These are phyloP conservation scores for Eragrostis tef DNA, from an alignment of 202 grass and related monocot species.

Conservation along the genomic window DNA sequence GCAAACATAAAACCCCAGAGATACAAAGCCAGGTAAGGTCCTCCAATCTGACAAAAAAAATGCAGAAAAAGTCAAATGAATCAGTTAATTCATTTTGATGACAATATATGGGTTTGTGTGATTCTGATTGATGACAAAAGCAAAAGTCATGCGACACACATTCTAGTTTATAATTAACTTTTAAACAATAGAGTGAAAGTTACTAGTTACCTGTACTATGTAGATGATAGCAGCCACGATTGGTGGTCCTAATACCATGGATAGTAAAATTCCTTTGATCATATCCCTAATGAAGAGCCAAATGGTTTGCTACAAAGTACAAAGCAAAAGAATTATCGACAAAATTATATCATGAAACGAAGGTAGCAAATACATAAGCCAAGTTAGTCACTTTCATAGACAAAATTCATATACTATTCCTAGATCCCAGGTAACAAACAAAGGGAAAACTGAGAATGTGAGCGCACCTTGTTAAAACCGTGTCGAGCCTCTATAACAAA, in stretches of 20 bases:
- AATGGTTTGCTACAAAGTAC: constrained; percentile 80
- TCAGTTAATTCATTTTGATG: background rate
- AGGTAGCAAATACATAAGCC: constrained; percentile 3
- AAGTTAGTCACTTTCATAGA: constrained; percentile 3
- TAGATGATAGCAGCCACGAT: constrained; percentile 89
- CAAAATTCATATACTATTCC: constrained; percentile 22
- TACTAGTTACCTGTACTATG: constrained; percentile 99
- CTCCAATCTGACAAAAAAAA: constrained; percentile 84
- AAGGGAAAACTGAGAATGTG: background rate
- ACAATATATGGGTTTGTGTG: background rate
- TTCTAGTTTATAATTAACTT: constrained; percentile 34
- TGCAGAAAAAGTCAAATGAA: constrained; percentile 38
- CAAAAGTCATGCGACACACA: background rate
- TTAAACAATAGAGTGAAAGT: constrained; percentile 29
- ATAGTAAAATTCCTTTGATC: constrained; percentile 88
- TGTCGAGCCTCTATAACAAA: constrained; percentile 91
- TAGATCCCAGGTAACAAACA: constrained; percentile 19
- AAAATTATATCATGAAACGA: constrained; percentile 24
- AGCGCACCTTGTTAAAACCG: constrained; percentile 92
- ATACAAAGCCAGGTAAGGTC: constrained; percentile 97
- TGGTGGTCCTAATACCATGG: constrained; percentile 78
- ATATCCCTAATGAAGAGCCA: constrained; percentile 94
- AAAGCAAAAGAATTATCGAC: constrained; percentile 39
- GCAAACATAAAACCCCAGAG: constrained; percentile 98
- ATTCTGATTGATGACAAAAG: background rate